Conservation (phyloP, 352 stramenopile genomes). For the Phytophthora kernoviae region DNA sequence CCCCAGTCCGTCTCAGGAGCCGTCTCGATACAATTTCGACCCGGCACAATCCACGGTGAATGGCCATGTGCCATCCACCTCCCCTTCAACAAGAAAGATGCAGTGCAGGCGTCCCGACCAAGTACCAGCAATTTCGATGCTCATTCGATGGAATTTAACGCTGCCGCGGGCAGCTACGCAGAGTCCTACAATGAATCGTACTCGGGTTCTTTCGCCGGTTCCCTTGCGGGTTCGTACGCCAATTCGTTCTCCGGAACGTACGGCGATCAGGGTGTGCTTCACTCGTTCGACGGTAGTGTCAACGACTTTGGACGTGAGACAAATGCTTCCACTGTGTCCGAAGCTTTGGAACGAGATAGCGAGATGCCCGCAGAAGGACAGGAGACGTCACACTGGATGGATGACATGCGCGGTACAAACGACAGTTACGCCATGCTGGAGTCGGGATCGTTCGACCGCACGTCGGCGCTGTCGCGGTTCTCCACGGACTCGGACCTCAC, state of each 20-base stretch:
- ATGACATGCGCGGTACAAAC: constrained; percentile 80
- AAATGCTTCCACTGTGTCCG: constrained; percentile 33
- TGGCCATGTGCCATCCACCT: constrained; percentile 30
- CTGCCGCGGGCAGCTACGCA: constrained; percentile 45
- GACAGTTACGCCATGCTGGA: constrained; percentile 88
- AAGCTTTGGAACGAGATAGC: constrained; percentile 31
- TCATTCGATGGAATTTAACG: constrained; percentile 58
- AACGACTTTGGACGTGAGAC: constrained; percentile 46
- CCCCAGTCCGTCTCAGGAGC: constrained; percentile 31
- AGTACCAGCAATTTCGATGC: constrained; percentile 58
- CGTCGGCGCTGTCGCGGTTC: constrained; percentile 74
- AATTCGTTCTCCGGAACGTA: constrained; percentile 50
- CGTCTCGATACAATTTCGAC: constrained; percentile 39
- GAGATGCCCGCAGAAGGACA: constrained; percentile 26
- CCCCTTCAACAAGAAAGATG: constrained; percentile 45
- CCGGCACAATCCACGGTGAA: constrained; percentile 37
- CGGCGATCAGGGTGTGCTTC: constrained; percentile 56
- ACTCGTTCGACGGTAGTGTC: constrained; percentile 56
- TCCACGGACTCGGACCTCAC: constrained; percentile 72
- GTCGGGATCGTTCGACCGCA: constrained; percentile 71
- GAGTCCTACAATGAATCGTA: constrained; percentile 71
- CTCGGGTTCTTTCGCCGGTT: constrained; percentile 36
- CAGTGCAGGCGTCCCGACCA: constrained; percentile 45
- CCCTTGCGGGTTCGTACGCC: constrained; percentile 43
- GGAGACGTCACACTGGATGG: constrained; percentile 72